These are phyloP conservation scores for Cadophora gregata DNA, from an alignment of 2,329 filamentous ascomycete genomes.

Conservation along the genomic window DNA sequence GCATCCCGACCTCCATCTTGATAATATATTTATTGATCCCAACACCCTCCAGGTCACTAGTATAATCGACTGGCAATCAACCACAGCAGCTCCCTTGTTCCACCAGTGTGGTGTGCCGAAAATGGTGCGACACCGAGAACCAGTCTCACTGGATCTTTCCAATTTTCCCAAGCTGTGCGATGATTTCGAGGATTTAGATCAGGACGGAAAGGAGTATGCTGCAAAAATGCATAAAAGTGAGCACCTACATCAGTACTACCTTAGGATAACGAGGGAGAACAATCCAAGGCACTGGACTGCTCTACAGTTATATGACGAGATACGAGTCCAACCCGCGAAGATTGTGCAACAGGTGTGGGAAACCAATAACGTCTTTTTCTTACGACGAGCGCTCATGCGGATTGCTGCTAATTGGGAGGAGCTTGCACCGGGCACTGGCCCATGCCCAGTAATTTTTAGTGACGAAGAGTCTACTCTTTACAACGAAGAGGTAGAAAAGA, in stretches of 20 bases:
- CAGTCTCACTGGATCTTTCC: conserved; percentile 17
- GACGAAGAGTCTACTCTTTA: neutral
- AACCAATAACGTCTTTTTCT: neutral
- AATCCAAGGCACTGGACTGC: neutral
- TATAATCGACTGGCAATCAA: conserved; percentile 33
- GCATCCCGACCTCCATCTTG: conserved; percentile 37
- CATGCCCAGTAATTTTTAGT: neutral
- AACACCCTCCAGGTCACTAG: conserved; percentile 27
- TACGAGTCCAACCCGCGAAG: neutral
- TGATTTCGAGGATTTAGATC: neutral
- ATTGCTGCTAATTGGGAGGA: neutral
- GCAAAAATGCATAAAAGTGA: neutral
- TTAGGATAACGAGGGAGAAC: neutral
- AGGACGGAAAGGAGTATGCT: conserved; percentile 20
- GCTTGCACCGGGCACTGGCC: neutral
- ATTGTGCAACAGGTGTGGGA: neutral
- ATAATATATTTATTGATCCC: conserved; percentile 38
- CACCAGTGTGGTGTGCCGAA: neutral
- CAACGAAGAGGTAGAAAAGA: conserved; percentile 18
- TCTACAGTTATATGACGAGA: neutral
- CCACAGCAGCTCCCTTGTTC: neutral
- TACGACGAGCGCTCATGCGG: neutral
- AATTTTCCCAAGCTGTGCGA: neutral
- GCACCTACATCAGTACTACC: neutral
- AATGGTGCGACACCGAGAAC: conserved; percentile 22